These are phyloP conservation scores for Candida sp. DNA, from an alignment of 1,139 yeast genomes.

Conservation along the genomic window DNA sequence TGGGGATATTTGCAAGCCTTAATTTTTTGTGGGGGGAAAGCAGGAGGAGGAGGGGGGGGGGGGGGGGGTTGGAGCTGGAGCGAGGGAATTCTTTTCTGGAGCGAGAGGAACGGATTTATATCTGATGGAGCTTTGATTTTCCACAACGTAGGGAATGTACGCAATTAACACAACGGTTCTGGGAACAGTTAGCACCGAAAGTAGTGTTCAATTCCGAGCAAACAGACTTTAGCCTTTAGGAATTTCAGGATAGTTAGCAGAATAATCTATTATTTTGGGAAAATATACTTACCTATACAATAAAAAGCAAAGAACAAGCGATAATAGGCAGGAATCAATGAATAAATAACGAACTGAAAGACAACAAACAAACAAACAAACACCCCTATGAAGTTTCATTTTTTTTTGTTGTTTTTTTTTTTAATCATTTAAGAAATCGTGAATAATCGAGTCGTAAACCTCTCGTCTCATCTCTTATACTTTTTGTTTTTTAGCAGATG, in stretches of 20 bases:
- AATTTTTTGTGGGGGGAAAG: background rate
- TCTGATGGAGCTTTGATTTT: too few relatives aligned
- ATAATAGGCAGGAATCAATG: background rate
- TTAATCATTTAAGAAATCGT: background rate
- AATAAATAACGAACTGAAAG: conserved; percentile 3
- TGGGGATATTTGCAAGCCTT: background rate
- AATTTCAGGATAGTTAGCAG: background rate
- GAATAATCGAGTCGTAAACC: too few relatives aligned
- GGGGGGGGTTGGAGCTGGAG: background rate
- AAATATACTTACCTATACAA: background rate
- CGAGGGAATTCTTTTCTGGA: background rate
- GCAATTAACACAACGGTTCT: too few relatives aligned
- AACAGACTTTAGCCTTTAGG: too few relatives aligned
- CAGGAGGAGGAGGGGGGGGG: background rate
- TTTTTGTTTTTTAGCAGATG: conserved; percentile 41
- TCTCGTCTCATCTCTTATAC: background rate
- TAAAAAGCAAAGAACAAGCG: background rate
- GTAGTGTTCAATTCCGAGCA: too few relatives aligned
- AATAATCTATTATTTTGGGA: background rate
- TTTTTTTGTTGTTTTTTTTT: background rate
- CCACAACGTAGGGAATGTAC: too few relatives aligned
- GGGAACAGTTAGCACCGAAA: too few relatives aligned
- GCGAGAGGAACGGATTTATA: background rate
- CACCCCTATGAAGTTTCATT: background rate
- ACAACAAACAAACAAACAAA: background rate